A percentile compares a stretch with the other conserved stretches of the same genome.
These are phyloP conservation scores for Hypoxylon subgilvum DNA, from an alignment of 495 filamentous ascomycete species.

Conservation along the genomic window DNA sequence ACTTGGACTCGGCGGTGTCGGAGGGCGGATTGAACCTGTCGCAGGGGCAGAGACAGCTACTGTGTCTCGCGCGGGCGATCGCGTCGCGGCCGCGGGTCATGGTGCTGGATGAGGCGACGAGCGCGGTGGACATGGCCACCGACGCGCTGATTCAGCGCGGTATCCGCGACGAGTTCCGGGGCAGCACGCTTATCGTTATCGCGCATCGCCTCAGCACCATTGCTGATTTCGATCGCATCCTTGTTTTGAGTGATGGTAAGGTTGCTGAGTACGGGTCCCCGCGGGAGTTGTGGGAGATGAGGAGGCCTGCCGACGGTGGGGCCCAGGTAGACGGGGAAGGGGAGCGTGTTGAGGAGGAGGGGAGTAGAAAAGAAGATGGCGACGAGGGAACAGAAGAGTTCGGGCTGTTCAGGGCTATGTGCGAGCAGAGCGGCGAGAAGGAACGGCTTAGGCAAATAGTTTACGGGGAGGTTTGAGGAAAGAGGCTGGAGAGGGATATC, in stretches of 20 bases:
- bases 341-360: no score
- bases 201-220: constrained; percentile 88
- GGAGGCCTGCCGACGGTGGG: constrained; percentile 49
- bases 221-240: constrained; percentile 82
- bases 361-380: no score
- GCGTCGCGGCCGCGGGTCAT: constrained; percentile 80
- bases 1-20: constrained; percentile 66
- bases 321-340: no score
- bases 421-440: constrained; percentile 75
- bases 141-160: constrained; percentile 81
- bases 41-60: constrained; percentile 86
- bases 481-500: not conserved
- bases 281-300: constrained; percentile 66
- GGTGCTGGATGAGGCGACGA: constrained; percentile 90
- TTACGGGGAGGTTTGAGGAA: constrained; percentile 41
- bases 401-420: constrained; percentile 74
- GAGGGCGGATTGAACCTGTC: constrained; percentile 83
- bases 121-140: constrained; percentile 85
- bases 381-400: constrained; percentile 27
- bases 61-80: constrained; percentile 88
- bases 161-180: constrained; percentile 79
- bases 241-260: constrained; percentile 77
- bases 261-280: constrained; percentile 78
- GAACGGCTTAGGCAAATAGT: constrained; percentile 64
- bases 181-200: constrained; percentile 83